Evolutionary conservation across 1,284 basidiomycete species (phyloP).

Genomic region (Trichosporon asahii): DNA sequence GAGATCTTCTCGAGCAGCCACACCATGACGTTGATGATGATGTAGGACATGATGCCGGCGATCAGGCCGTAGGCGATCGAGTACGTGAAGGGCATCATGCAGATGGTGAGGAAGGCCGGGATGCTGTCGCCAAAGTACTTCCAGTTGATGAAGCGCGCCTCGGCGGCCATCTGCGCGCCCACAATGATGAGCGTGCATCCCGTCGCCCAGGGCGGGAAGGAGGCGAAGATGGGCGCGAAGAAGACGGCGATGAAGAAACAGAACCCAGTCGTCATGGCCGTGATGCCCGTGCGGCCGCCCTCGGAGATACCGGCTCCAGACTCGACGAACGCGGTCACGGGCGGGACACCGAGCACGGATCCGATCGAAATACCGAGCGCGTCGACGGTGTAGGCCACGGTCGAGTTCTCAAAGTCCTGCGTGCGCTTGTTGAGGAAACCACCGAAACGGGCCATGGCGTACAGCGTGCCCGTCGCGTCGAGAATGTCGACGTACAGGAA

Average conservation of each 20-base stretch:
- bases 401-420: conserved; percentile 81
- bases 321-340: conserved; percentile 77
- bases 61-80: conserved; percentile 29
- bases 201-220: conserved; percentile 82
- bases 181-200: conserved; percentile 82
- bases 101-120: conserved; percentile 73
- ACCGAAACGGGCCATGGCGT: conserved; percentile 90
- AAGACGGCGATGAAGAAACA: conserved; percentile 83
- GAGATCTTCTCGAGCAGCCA: conserved; percentile 20
- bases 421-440: conserved; percentile 79
- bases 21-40: conserved; percentile 23
- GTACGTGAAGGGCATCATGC: conserved; percentile 70
- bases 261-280: conserved; percentile 69
- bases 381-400: conserved; percentile 72
- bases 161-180: conserved; percentile 83
- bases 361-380: conserved; percentile 39
- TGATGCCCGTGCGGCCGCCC: conserved; percentile 83
- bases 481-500: conserved; percentile 80
- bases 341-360: conserved; percentile 72
- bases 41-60: conserved; percentile 24
- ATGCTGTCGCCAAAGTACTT: conserved; percentile 79
- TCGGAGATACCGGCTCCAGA: conserved; percentile 57
- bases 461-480: conserved; percentile 69
- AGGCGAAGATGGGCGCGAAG: conserved; percentile 85
- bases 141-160: conserved; percentile 84